A percentile compares a stretch with the other conserved stretches of the same genome.
phyloP scores from a whole-genome alignment of 345 rosid genomes.

The Eucalyptus cloeziana region DNA sequence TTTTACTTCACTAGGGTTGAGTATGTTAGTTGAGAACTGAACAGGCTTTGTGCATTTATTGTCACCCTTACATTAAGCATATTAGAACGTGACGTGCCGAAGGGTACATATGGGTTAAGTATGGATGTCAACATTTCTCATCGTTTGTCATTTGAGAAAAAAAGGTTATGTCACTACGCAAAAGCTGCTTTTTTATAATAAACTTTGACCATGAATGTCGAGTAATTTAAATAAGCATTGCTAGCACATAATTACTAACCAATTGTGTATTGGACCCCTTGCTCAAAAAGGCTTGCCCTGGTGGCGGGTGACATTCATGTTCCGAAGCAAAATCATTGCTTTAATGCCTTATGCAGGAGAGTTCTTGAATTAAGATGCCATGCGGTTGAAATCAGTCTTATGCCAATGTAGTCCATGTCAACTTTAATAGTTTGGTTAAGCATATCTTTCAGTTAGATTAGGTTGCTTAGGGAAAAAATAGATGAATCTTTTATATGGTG shows the following conservation, averaged over 20 bases:
- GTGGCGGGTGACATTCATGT: neutral
- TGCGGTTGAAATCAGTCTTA: neutral
- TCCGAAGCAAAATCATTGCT: neutral
- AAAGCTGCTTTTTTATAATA: neutral
- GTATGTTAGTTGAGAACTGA: neutral
- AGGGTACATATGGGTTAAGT: neutral
- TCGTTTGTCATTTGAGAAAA: neutral
- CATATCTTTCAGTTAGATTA: neutral
- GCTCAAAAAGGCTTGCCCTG: neutral
- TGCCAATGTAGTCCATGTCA: neutral
- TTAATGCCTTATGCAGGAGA: neutral
- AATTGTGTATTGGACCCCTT: neutral
- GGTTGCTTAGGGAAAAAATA: neutral
- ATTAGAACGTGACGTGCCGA: neutral
- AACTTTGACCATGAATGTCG: neutral
- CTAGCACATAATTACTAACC: neutral
- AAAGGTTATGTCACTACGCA: neutral
- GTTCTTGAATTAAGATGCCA: neutral
- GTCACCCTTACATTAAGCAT: neutral
- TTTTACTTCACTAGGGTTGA: neutral
- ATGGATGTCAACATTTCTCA: neutral
- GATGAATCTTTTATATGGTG: neutral
- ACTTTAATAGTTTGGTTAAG: neutral
- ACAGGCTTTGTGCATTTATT: neutral
- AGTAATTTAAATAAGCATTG: neutral